phyloP scores from a whole-genome alignment of 176 grass and related monocot species.

The Rhipidocladum racemiflorum region DNA sequence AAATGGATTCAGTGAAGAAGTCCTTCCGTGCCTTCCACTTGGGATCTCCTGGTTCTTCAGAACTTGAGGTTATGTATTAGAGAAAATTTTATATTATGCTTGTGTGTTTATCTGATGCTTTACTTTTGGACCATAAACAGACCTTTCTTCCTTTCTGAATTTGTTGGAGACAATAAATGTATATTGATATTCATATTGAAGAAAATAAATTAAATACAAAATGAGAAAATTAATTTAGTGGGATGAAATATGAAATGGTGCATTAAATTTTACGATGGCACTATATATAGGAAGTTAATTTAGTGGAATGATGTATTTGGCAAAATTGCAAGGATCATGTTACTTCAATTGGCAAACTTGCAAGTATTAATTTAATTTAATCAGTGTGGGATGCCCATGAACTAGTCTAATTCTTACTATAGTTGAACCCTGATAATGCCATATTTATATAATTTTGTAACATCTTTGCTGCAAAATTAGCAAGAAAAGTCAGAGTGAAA shows the following conservation, averaged over 20 bases:
- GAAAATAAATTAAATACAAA: neutral
- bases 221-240: neutral
- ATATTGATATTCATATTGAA: neutral
- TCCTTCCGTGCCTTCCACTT: constrained; percentile 15
- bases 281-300: no score
- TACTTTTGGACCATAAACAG: neutral
- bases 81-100: neutral
- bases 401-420: neutral
- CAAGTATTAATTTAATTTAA: neutral
- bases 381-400: neutral
- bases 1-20: constrained; percentile 18
- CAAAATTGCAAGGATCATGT: no score
- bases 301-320: neutral
- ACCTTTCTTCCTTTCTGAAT: neutral
- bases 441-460: neutral
- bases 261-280: no score
- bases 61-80: constrained; percentile 25
- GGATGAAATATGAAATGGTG: neutral
- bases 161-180: no score
- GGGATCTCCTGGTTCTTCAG: constrained; percentile 27
- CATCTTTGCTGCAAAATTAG: neutral
- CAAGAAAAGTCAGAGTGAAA: neutral
- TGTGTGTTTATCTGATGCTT: neutral
- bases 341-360: neutral
- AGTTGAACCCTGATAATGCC: neutral